A percentile compares a stretch with the other conserved stretches of the same genome.
phyloP scores from a whole-genome alignment of 495 filamentous ascomycete genomes.

The Aspergillus mulundensis region DNA sequence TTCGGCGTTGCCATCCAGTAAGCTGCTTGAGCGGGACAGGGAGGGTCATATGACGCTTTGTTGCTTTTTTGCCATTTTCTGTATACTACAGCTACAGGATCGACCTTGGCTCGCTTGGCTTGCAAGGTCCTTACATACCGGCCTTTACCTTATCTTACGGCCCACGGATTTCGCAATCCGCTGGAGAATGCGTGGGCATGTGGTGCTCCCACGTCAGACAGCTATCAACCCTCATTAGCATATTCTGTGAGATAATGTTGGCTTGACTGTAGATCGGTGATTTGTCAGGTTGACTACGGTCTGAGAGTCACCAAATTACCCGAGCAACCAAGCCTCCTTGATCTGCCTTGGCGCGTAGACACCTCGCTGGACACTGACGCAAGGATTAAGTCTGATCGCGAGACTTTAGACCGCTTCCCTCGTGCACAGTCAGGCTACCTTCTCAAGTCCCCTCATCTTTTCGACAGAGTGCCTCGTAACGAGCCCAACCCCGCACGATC shows the following conservation, averaged over 20 bases:
- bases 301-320: neutral
- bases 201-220: neutral
- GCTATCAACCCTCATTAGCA: neutral
- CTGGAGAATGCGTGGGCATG: neutral
- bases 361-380: neutral
- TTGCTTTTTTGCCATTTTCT: neutral
- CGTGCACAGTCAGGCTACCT: too few relatives aligned
- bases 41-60: neutral
- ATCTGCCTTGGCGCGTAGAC: conserved; percentile 10
- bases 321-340: conserved; percentile 1
- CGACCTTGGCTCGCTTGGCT: conserved; percentile 4
- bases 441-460: too few relatives aligned
- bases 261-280: neutral
- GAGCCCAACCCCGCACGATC: neutral
- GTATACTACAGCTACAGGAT: neutral
- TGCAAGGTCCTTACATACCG: neutral
- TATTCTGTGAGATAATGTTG: neutral
- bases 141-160: conserved; percentile 1
- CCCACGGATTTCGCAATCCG: neutral
- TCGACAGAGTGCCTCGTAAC: neutral
- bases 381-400: neutral
- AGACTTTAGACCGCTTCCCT: neutral
- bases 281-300: neutral
- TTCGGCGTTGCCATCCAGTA: neutral
- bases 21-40: neutral